Evolutionary conservation across 2,329 filamentous ascomycete species (phyloP), one percentile per base, ranked within the genome.

Genomic region (Beauveria brongniartii): DNA sequence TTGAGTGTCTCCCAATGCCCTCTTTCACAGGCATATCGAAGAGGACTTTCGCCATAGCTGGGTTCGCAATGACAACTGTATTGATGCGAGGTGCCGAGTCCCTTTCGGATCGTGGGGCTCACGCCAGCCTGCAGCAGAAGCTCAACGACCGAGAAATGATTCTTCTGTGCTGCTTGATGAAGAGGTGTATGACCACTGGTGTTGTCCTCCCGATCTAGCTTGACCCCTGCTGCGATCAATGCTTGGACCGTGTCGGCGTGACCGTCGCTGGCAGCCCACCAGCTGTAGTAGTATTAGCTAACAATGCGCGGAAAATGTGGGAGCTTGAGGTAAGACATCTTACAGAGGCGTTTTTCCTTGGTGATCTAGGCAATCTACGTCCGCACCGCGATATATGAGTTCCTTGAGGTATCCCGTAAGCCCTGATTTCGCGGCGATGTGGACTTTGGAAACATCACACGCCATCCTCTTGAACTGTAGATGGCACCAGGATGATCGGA

Each of bases 251-350:
- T 34, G 24, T 55, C 63, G 1, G 57, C 40, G 46, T 69, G 67
- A 0, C 70, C 69, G 6, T 46, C 55, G 1, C 4, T 22, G 18
- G 70, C 68, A 55, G 71, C 71, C 64, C 65, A 67, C 65, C 66
- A 65, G 10, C 58, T 63, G 44, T 2, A 53, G n/a, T 2, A 12
- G 5, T 34, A 48, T 59, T 53, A 59, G 24, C 18, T 10, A 22
- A 24, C 40, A 20, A 26, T 3, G 1, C 8, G 16, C 1, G 18
- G 5, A 12, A 4, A 8, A 1, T 40, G 4, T 4, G 5, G 1
- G 1, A 24, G 20, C 3, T 1, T 9, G 16, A 24, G n/a, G 14
- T 16, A 47, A 10, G 4, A 28, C 8, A 52, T 51, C 59, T 59
- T n/a, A 69, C 68, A 72, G 58, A 1, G 71, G 66, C 5, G 68